Base-by-base conservation (phyloP, 2,329 filamentous ascomycete genomes). In the Claviceps pusilla region DNA sequence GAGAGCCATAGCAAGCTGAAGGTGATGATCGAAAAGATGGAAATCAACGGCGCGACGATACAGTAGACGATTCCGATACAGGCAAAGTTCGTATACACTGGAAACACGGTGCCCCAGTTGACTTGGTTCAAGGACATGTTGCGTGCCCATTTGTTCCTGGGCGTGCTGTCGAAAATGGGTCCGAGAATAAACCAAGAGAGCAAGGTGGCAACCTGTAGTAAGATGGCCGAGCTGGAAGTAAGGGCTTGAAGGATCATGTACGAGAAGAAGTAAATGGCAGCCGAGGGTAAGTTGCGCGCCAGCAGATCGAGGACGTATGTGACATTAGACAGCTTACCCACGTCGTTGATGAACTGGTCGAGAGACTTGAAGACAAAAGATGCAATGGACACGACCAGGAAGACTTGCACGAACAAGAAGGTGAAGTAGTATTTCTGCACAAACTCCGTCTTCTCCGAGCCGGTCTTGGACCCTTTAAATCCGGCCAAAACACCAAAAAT, bases 241-340 rank as follows among this genome's bases (percentile, higher is more conserved):
- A 97, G 76, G 0, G 90, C 89, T 64, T 97, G 93, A 10, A 98
- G 82, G 65, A 96, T 85, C 83, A 98, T 90, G 77, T 98, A 98
- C 1, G 89, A 91, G 75, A 96, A 97, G 74, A 97, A 98, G 69
- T 97, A 98, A 65, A 96, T 95, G 61, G 89, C 86, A 0, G 90
- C 85, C 60, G 82, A 86, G 2, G 93, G 93, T 5, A 98, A 73
- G 57, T 90, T 93, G 11, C 74, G 67, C 0, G 91, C 91, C 33
- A 98, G 72, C 0, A 86, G 75, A 19, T 80, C 68, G 0, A 93
- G 80, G 55, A 94, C 79, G 42, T 76, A 76, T n/a, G 73, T 70
- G 7, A 88, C 82, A 48, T 87, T 76, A 3, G 64, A 48, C 3
- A 76, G 56, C 28, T 66, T 43, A 10, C 69, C 64, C 7, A 77